Base-by-base conservation (phyloP, 2,329 filamentous ascomycete genomes). In the Diplodia intermedia region DNA sequence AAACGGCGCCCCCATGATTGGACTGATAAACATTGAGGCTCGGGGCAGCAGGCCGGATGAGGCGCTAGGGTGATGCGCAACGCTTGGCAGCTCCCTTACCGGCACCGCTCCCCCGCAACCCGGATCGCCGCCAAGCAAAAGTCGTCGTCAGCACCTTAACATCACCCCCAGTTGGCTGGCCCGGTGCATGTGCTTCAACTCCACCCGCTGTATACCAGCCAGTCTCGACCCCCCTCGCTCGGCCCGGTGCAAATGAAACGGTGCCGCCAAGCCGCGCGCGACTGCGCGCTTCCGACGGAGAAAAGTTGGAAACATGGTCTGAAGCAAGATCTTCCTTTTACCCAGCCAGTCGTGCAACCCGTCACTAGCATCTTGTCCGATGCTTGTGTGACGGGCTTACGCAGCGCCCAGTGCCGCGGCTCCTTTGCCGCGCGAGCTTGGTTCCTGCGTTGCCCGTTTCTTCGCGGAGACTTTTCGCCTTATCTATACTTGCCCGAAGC, bases 81-180 rank as follows among this genome's bases (percentile, higher is more conserved):
- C 7, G 38, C 57, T 62, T 62, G 57, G 57, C 57, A 62, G 23
- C 57, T 62, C 26, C 43, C 57, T 26, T 62, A 33, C 43, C 18
- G 40, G 43, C 40, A 47, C 26, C 15, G 14, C 29, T 47, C 26
- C 43, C 57, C 57, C 40, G 43, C 40, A 50, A 15, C 43, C 47
- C 12, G 47, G 60, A 63, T 63, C 47, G n/a, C 26, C 47, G 60
- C 60, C 60, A 63, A 63, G 60, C 23, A 15, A 63, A 63, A 63
- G 60, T 63, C 43, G 60, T 63, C 60, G 60, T 63, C 60, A 63
- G 60, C 60, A 63, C 60, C 47, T 63, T 63, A 63, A 63, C 60
- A 63, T 11, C 31, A 52, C 47, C 36, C 47, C 18, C 31, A 52
- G 60, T 63, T 63, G 43, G 60, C 60, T 63, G 60, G 33, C 40